Conservation (phyloP, 2,329 filamentous ascomycete genomes). For the Neocatenulostroma microsporum region DNA sequence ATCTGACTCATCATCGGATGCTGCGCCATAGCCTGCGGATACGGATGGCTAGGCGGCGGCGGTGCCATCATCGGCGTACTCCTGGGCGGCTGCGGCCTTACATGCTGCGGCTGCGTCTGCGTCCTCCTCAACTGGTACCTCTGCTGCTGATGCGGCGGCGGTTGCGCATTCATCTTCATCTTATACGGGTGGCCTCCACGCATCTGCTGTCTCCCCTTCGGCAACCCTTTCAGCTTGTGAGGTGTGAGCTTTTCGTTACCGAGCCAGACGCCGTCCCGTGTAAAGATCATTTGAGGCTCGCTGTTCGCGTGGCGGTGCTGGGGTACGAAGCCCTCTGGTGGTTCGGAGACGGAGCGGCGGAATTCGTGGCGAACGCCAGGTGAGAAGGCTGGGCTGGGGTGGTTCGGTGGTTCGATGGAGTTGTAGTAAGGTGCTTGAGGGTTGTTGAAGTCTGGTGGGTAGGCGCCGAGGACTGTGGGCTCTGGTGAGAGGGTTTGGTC, state of each 20-base stretch:
- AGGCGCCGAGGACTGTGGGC: neutral
- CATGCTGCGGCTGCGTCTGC: conserved; percentile 10
- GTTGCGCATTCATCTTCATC: conserved; percentile 1
- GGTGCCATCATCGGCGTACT: conserved; percentile 9
- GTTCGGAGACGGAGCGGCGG: conserved; percentile 18
- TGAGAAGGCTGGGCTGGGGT: neutral
- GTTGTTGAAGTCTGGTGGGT: conserved; percentile 2
- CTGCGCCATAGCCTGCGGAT: neutral
- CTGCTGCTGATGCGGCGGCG: conserved; percentile 8
- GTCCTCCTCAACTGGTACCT: conserved; percentile 11
- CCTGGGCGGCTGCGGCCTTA: conserved; percentile 7
- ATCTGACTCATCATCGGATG: too few relatives aligned
- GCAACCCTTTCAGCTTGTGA: conserved; percentile 6
- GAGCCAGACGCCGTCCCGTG: conserved; percentile 14
- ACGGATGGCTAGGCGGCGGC: neutral
- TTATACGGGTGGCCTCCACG: conserved; percentile 7
- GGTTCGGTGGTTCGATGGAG: conserved; percentile 1
- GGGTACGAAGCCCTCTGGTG: conserved; percentile 11
- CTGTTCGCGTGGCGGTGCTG: conserved; percentile 6
- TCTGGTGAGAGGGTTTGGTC: too few relatives aligned
- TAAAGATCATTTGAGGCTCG: conserved; percentile 11
- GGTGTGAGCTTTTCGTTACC: conserved; percentile 4
- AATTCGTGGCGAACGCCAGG: conserved; percentile 6
- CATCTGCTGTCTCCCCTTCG: conserved; percentile 5
- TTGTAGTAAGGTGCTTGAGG: conserved; percentile 5